Conservation (phyloP, 78 protist species). For the Speleostelium caveatum region DNA sequence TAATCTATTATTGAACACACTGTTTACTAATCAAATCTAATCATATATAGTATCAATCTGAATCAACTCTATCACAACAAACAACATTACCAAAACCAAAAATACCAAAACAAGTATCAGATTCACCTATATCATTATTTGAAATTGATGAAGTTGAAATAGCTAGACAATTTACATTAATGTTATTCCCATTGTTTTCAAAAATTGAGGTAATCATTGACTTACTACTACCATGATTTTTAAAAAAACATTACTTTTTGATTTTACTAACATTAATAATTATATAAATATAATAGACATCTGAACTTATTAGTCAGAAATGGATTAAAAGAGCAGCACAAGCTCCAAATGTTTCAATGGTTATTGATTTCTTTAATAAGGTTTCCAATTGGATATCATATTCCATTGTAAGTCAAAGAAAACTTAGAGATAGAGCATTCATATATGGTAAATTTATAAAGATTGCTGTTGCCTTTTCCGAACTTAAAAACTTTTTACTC, state of each 20-base stretch:
- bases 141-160: slow-evolving; percentile 32
- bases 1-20: slow-evolving; percentile 1
- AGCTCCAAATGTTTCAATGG: not conserved
- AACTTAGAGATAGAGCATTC: slow-evolving; percentile 14
- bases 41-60: no score
- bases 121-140: not conserved
- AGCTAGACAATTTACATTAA: slow-evolving; percentile 6
- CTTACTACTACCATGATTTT: no score
- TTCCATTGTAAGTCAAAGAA: slow-evolving; percentile 1
- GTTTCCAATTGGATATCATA: slow-evolving; percentile 18
- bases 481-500: not conserved
- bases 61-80: no score
- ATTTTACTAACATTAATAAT: no score
- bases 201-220: no score
- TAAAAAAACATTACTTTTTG: no score
- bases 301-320: slow-evolving; percentile 2
- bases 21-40: no score
- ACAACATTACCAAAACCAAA: slow-evolving; percentile 2
- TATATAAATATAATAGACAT: no score
- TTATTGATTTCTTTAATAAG: slow-evolving; percentile 4
- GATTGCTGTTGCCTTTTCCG: slow-evolving; percentile 16
- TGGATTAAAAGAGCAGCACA: slow-evolving; percentile 1
- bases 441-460: slow-evolving; percentile 12
- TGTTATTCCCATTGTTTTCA: slow-evolving; percentile 9
- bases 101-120: not conserved